phyloP scores from a whole-genome alignment of 257 asterid genomes.

The Petunia secreta region DNA sequence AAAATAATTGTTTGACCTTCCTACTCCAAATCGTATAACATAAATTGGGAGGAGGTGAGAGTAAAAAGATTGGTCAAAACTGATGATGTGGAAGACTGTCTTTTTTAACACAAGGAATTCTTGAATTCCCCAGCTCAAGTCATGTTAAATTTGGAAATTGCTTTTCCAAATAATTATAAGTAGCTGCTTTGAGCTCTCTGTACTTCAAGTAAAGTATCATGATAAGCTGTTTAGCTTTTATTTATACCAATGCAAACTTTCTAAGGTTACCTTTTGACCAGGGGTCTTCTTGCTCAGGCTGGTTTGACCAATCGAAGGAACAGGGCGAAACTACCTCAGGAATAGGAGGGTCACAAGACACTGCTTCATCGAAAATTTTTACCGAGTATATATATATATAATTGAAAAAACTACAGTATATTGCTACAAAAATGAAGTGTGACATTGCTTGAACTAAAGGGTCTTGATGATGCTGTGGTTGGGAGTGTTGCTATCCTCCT shows the following conservation, averaged over 20 bases:
- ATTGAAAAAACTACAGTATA: too few species aligned
- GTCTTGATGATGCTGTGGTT: too few species aligned
- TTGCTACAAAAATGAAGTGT: too few species aligned
- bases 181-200: neutral
- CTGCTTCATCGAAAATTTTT: too few species aligned
- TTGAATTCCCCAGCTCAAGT: neutral
- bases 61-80: neutral
- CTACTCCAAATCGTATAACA: too few species aligned
- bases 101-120: neutral
- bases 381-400: too few species aligned
- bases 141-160: neutral
- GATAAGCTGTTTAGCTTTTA: neutral
- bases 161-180: neutral
- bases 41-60: too few species aligned
- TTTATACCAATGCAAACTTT: neutral
- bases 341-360: too few species aligned
- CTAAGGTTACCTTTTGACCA: slow-evolving; percentile 22
- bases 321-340: too few species aligned
- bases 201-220: slow-evolving; percentile 22
- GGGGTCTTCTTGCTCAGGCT: neutral
- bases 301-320: neutral
- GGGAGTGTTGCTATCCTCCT: too few species aligned
- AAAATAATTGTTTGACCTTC: too few species aligned
- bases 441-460: too few species aligned
- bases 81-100: neutral